phyloP scores from a whole-genome alignment of 495 filamentous ascomycete species.

The Xylaria intraflava region DNA sequence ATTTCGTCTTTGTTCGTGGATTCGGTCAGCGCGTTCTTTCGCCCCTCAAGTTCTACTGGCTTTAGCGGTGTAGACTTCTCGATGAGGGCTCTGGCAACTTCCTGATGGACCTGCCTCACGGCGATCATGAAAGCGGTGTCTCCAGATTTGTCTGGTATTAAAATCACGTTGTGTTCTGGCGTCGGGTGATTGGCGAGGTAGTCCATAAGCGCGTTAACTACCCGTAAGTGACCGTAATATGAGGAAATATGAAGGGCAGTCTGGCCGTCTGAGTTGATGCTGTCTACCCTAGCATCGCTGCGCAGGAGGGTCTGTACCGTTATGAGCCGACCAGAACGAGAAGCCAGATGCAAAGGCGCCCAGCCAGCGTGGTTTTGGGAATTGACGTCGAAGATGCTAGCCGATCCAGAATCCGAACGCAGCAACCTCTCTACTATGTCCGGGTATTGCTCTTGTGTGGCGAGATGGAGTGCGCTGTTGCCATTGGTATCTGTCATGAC shows the following conservation, averaged over 20 bases:
- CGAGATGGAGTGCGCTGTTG: not conserved
- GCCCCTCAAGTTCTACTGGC: not conserved
- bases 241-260: not conserved
- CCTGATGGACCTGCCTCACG: not conserved
- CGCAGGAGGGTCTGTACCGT: not conserved
- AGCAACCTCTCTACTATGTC: not conserved
- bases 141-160: not conserved
- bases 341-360: not conserved
- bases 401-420: not conserved
- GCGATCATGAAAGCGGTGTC: not conserved
- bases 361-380: slow-evolving; percentile 2
- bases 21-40: not conserved
- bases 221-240: not conserved
- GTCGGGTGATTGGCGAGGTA: not conserved
- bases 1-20: not conserved
- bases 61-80: not conserved
- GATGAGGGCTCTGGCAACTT: not conserved
- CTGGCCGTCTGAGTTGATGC: not conserved
- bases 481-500: not conserved
- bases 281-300: not conserved
- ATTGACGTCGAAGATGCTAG: slow-evolving; percentile 13
- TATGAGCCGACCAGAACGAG: not conserved
- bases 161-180: not conserved
- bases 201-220: not conserved
- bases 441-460: not conserved